A percentile compares a stretch with the other conserved stretches of the same genome.
These are phyloP conservation scores for Galerina sulciceps DNA, from an alignment of 768 basidiomycete genomes.

Conservation along the genomic window DNA sequence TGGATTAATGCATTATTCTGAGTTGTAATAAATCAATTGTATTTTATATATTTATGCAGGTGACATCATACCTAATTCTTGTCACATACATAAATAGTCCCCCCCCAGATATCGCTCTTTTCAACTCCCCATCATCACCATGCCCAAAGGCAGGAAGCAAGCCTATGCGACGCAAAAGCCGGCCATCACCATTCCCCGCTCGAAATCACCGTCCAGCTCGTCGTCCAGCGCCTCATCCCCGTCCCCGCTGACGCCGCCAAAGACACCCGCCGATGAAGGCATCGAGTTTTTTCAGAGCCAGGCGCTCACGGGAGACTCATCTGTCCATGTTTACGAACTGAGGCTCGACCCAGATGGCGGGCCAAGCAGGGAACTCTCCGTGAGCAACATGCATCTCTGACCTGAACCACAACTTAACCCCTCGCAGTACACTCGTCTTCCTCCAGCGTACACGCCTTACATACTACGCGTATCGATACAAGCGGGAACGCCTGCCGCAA, in stretches of 20 bases:
- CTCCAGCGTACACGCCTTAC: constrained; percentile 88
- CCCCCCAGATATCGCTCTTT: constrained; percentile 2
- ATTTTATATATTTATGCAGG: constrained; percentile 2
- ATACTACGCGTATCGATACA: constrained; percentile 90
- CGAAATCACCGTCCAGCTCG: constrained; percentile 20
- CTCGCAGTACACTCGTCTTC: constrained; percentile 90
- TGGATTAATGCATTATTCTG: constrained; percentile 18
- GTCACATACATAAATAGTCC: neutral
- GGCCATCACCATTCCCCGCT: constrained; percentile 32
- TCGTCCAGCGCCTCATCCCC: constrained; percentile 32
- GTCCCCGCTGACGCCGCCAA: constrained; percentile 65
- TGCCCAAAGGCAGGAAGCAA: constrained; percentile 28
- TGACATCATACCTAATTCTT: constrained; percentile 17
- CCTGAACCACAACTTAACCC: constrained; percentile 10
- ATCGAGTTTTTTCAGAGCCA: constrained; percentile 83
- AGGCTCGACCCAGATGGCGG: constrained; percentile 89
- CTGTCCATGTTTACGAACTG: constrained; percentile 86
- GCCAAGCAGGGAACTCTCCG: constrained; percentile 83
- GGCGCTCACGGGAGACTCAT: constrained; percentile 53
- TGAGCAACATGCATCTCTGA: constrained; percentile 37
- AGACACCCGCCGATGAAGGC: constrained; percentile 92
- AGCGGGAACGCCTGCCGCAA: constrained; percentile 89
- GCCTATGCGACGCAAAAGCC: constrained; percentile 30
- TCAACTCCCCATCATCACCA: constrained; percentile 10
- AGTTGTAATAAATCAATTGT: constrained; percentile 1